Percentiles rank a stretch among this genome's conserved stretches.
phyloP scores from a whole-genome alignment of 306 rosid species.

The Argentina anserina region DNA sequence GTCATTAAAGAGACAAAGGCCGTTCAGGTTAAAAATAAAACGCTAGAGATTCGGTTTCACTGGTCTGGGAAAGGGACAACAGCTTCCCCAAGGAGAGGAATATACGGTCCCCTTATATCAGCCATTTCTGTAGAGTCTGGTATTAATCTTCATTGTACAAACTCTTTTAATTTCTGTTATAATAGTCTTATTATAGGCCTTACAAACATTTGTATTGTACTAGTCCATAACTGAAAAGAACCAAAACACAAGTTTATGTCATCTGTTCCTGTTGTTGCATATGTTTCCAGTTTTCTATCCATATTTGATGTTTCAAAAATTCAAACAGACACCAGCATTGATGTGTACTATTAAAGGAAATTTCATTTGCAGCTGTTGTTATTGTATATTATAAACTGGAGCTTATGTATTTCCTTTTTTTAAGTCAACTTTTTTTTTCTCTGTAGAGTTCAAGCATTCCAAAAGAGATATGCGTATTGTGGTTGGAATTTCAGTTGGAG shows the following conservation, averaged over 20 bases:
- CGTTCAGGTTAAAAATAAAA: slow-evolving; percentile 11
- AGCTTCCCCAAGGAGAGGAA: not conserved
- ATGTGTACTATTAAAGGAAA: too few relatives aligned
- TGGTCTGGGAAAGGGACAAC: slow-evolving; percentile 32
- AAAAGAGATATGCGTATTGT: not conserved
- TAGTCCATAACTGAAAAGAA: not conserved
- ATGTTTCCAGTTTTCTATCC: not conserved
- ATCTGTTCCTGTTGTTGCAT: not conserved
- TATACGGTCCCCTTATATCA: slow-evolving; percentile 25
- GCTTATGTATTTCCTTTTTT: not conserved
- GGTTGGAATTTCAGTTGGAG: slow-evolving; percentile 15
- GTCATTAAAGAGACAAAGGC: slow-evolving; percentile 10
- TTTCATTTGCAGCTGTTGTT: not conserved
- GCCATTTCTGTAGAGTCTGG: slow-evolving; percentile 17
- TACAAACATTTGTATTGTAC: not conserved
- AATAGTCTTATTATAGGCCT: not conserved
- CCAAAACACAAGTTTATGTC: not conserved
- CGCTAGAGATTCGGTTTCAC: slow-evolving; percentile 14
- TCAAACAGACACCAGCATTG: not conserved
- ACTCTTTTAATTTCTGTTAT: not conserved
- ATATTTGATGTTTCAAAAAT: not conserved
- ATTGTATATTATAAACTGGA: not conserved
- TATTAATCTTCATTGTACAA: not conserved
- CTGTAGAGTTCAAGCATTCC: slow-evolving; percentile 14
- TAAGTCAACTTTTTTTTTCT: not conserved